Conservation (phyloP, 169 alveolate species). For the Plasmodium inui region DNA sequence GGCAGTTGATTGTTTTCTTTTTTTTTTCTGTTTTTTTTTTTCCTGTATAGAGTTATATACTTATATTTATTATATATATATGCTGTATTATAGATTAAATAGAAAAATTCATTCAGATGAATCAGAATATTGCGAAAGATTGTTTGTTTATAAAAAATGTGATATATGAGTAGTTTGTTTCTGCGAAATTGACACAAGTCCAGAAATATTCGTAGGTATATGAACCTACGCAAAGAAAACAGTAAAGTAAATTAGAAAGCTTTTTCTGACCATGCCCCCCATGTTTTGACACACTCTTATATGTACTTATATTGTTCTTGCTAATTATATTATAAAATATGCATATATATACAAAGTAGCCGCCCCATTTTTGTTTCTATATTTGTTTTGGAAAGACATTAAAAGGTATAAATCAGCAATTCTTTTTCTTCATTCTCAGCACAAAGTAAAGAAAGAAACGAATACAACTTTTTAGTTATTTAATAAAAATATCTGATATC, state of each 20-base stretch:
- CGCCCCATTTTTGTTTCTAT: not conserved
- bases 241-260: not conserved
- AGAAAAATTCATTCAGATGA: not conserved
- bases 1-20: not conserved
- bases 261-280: not conserved
- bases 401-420: not conserved
- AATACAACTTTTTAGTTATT: not conserved
- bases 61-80: not conserved
- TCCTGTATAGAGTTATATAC: not conserved
- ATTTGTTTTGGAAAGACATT: not conserved
- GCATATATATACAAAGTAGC: not conserved
- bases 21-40: too few species aligned
- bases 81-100: not conserved
- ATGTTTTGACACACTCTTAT: not conserved
- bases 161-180: not conserved
- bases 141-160: not conserved
- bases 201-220: not conserved
- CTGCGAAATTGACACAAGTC: not conserved
- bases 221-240: not conserved
- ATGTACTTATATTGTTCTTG: not conserved
- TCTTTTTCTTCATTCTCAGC: not conserved
- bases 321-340: not conserved
- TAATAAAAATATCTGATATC: not conserved
- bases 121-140: not conserved
- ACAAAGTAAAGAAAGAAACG: not conserved